phyloP scores from a whole-genome alignment of 1,139 yeast species.

The Hemisphaericaspora subhashii region DNA sequence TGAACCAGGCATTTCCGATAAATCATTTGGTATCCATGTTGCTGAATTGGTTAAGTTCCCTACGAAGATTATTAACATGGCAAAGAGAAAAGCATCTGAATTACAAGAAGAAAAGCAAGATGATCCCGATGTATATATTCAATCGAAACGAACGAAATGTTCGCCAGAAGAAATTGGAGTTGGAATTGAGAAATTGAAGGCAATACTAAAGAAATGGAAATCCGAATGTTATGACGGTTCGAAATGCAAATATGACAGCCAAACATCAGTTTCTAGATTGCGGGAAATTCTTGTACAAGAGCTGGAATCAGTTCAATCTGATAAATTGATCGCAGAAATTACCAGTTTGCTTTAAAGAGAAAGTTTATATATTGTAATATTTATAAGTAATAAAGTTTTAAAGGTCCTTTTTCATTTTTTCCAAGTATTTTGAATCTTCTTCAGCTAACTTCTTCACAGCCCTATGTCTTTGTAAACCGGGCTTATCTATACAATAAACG shows the following conservation, averaged over 20 bases:
- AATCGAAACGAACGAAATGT: constrained; percentile 52
- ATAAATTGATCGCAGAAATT: constrained; percentile 45
- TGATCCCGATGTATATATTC: constrained; percentile 41
- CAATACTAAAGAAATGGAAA: constrained; percentile 63
- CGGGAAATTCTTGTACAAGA: constrained; percentile 30
- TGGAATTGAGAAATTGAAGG: constrained; percentile 58
- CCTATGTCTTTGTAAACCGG: constrained; percentile 28
- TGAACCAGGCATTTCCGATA: constrained; percentile 89
- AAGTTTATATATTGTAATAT: neutral
- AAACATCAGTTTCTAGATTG: constrained; percentile 40
- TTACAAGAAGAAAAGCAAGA: constrained; percentile 61
- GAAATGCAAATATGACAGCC: constrained; percentile 27
- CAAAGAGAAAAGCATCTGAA: constrained; percentile 89
- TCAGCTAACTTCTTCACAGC: constrained; percentile 22
- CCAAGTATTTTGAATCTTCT: constrained; percentile 16
- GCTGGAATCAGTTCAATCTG: constrained; percentile 26
- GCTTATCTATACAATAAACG: constrained; percentile 30
- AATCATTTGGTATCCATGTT: constrained; percentile 95
- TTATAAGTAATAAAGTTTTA: no score
- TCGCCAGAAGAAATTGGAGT: constrained; percentile 51
- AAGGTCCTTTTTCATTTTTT: constrained; percentile 4
- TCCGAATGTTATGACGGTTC: constrained; percentile 42
- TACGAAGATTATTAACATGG: constrained; percentile 83
- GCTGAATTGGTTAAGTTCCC: constrained; percentile 96
- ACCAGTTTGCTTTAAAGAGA: constrained; percentile 28